phyloP scores from a whole-genome alignment of 1,284 basidiomycete genomes.

The Thecaphora thlaspeos region DNA sequence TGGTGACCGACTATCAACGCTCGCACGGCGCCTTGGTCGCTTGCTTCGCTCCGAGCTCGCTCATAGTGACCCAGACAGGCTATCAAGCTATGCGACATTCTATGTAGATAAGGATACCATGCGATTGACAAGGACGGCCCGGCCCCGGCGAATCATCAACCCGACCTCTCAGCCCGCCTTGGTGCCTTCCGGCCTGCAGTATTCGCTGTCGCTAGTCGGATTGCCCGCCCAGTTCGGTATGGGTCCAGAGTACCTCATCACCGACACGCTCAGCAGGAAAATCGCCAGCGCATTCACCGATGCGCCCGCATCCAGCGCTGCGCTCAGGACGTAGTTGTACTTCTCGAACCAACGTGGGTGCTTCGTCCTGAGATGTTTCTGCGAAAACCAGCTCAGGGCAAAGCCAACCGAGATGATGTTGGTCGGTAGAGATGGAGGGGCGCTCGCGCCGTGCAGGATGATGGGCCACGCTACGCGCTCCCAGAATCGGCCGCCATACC shows the following conservation, averaged over 20 bases:
- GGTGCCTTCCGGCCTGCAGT: background rate
- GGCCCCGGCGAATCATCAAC: too few relatives aligned
- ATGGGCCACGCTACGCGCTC: conserved; percentile 61
- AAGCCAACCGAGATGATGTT: conserved; percentile 62
- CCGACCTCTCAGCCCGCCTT: too few relatives aligned
- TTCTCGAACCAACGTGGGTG: conserved; percentile 52
- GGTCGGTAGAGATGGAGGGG: conserved; percentile 58
- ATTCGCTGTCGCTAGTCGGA: conserved; percentile 30
- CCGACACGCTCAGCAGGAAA: conserved; percentile 57
- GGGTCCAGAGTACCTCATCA: conserved; percentile 40
- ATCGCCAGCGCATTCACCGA: conserved; percentile 60
- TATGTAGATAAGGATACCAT: background rate
- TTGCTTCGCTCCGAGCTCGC: too few relatives aligned
- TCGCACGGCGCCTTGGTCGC: too few relatives aligned
- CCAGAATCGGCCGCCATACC: conserved; percentile 48
- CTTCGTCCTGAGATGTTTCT: conserved; percentile 58
- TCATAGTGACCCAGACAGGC: too few relatives aligned
- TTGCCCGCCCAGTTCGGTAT: conserved; percentile 41
- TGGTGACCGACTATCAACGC: too few relatives aligned
- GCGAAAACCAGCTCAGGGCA: conserved; percentile 57
- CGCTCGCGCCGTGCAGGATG: conserved; percentile 60
- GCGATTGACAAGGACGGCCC: background rate
- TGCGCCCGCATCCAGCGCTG: conserved; percentile 61
- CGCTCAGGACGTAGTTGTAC: conserved; percentile 55
- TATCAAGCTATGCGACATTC: too few relatives aligned